Conservation (phyloP, 257 asterid species). For the Nicotiana tabacum region DNA sequence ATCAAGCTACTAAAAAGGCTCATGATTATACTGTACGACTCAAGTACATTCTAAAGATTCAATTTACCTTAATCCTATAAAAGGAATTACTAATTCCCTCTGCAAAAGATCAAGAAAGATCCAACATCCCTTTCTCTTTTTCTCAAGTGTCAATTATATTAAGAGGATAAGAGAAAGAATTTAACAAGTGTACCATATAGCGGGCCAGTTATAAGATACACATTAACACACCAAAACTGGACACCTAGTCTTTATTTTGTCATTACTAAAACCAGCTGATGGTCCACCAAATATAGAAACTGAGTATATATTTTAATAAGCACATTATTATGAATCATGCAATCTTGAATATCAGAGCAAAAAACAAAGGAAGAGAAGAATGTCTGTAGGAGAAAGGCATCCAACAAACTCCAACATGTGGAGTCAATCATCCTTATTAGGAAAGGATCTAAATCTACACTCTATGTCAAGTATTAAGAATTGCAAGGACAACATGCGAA, state of each 20-base stretch:
- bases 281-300: slow-evolving; percentile 7
- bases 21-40: neutral
- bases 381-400: neutral
- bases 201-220: slow-evolving; percentile 3
- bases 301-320: neutral
- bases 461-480: slow-evolving; percentile 22
- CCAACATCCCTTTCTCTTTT: neutral
- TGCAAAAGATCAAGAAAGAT: neutral
- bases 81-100: neutral
- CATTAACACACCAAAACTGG: neutral
- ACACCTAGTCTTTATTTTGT: slow-evolving; percentile 4
- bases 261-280: neutral
- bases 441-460: neutral
- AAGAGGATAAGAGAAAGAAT: neutral
- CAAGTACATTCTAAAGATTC: neutral
- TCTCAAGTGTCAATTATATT: neutral
- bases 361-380: neutral
- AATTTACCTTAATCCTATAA: neutral
- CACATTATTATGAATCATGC: neutral
- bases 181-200: neutral
- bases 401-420: neutral
- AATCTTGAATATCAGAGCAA: neutral
- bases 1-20: neutral
- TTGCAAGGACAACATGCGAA: slow-evolving; percentile 32
- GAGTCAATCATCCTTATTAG: neutral